These are phyloP conservation scores for Tylopilus cervinicoccineus DNA, from an alignment of 768 basidiomycete species.

Conservation along the genomic window DNA sequence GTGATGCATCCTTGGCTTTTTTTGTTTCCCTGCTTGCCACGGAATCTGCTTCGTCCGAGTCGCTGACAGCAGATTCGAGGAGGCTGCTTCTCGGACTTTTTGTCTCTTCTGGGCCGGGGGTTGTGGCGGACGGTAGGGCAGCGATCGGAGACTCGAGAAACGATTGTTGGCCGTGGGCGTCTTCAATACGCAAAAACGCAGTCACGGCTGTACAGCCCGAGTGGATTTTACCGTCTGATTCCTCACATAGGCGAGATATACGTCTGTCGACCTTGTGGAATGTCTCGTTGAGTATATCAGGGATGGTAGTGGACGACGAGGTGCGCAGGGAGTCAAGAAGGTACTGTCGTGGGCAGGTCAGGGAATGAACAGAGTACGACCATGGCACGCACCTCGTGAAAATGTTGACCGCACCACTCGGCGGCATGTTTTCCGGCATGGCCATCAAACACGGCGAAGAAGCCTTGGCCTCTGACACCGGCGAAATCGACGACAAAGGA, in stretches of 20 bases:
- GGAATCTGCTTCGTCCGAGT: slow-evolving; percentile 35
- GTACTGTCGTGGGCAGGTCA: slow-evolving; percentile 35
- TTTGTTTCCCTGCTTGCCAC: slow-evolving; percentile 38
- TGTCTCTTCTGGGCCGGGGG: slow-evolving; percentile 31
- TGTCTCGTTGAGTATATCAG: slow-evolving; percentile 87
- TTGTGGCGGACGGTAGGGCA: slow-evolving; percentile 27
- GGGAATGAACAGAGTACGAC: background rate
- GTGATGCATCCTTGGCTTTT: slow-evolving; percentile 37
- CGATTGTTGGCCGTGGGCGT: slow-evolving; percentile 65
- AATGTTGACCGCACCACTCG: slow-evolving; percentile 97
- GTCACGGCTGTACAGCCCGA: slow-evolving; percentile 97
- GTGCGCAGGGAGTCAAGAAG: slow-evolving; percentile 67
- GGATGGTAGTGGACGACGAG: slow-evolving; percentile 58
- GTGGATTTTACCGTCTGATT: slow-evolving; percentile 88
- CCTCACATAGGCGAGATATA: slow-evolving; percentile 80
- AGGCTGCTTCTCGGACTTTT: slow-evolving; percentile 33
- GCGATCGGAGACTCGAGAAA: slow-evolving; percentile 43
- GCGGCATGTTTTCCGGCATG: slow-evolving; percentile 99
- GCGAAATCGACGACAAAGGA: slow-evolving; percentile 95
- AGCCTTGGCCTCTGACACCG: slow-evolving; percentile 88
- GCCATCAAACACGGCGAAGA: slow-evolving; percentile 97
- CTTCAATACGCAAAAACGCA: slow-evolving; percentile 91
- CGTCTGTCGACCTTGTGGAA: slow-evolving; percentile 89
- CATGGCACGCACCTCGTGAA: slow-evolving; percentile 67
- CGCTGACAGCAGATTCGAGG: slow-evolving; percentile 42